Percentiles rank a stretch among this genome's conserved stretches.
Conservation (phyloP, 305 asterid genomes). For the Nicotiana rustica region DNA sequence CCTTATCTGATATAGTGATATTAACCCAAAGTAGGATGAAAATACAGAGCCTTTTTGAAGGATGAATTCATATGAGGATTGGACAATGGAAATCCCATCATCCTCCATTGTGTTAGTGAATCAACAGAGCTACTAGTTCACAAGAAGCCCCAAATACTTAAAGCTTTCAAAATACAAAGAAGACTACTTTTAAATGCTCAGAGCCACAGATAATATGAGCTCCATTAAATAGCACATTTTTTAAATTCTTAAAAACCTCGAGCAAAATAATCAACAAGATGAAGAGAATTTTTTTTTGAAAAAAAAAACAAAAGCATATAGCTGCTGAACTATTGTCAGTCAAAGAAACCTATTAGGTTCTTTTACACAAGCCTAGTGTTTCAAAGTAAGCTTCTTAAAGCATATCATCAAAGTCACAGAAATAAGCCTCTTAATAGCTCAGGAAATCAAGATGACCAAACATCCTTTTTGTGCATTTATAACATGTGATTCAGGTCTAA, state of each 20-base stretch:
- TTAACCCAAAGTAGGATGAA: neutral
- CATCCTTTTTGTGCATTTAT: neutral
- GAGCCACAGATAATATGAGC: neutral
- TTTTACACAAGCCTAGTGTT: constrained; percentile 4
- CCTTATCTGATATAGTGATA: neutral
- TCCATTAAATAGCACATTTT: neutral
- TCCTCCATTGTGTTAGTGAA: neutral
- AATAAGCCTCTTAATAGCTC: neutral
- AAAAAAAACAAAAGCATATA: neutral
- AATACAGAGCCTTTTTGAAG: neutral
- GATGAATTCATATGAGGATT: neutral
- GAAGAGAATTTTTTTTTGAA: neutral
- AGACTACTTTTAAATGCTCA: neutral
- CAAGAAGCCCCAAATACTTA: neutral
- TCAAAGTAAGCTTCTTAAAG: constrained; percentile 14
- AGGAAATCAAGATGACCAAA: neutral
- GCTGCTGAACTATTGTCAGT: neutral
- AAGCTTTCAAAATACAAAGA: constrained; percentile 16
- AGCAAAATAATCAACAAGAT: constrained; percentile 3
- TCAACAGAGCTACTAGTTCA: constrained; percentile 22
- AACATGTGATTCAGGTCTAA: constrained; percentile 6
- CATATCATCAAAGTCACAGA: constrained; percentile 3
- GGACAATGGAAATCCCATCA: neutral
- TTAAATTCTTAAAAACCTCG: constrained; percentile 6
- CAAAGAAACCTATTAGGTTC: constrained; percentile 7